Base-by-base conservation (phyloP, 495 filamentous ascomycete species). In the Penicillium maclennaniae region DNA sequence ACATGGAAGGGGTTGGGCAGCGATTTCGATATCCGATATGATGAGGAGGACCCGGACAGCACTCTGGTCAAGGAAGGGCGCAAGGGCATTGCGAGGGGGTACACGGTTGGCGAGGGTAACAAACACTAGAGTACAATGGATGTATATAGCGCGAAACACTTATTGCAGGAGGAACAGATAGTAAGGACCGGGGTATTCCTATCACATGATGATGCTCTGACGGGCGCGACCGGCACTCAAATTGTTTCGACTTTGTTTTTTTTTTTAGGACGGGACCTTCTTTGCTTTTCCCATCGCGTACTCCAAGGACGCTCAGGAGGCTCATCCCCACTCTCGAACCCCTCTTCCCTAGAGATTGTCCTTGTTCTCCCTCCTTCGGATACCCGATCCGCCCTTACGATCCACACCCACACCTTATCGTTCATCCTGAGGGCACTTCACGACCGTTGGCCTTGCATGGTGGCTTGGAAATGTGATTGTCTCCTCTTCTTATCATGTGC, bases 1-100 rank as follows among this genome's bases (percentile, higher is more conserved):
- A 95, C 87, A 7, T 99, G 93, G 93, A 87, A 84, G 65, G 93
- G 93, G 0, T 69, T 99, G 25, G 95, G 93, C 0, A 95, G 85
- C 52, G 93, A 98, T 67, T 93, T 90, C 53, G 77, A 79, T 39
- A 78, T 85, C 26, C 75, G 74, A 44, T 85, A 90, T 59, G 83
- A 87, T 39, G 81, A 86, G 9, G 77, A 81, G 12, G 75, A 82
- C 9, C 59, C 51, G 14, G 69, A 75, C 36, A 79, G 81, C 19
- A 81, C 82, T 7, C 47, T 69, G 34, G 77, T 91, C 48, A 88
- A 95, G 65, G 84, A 95, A 67, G 93, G 93, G 23, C 85, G 90
- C 65, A 87, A 85, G 58, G 95, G 95, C 10, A 83, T 96, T 48
- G 93, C 93, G 41, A 87, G 87, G 63, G 95, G 92, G 1, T 99